phyloP scores from a whole-genome alignment of 352 stramenopile species.

The Aphanomyces stellatus region DNA sequence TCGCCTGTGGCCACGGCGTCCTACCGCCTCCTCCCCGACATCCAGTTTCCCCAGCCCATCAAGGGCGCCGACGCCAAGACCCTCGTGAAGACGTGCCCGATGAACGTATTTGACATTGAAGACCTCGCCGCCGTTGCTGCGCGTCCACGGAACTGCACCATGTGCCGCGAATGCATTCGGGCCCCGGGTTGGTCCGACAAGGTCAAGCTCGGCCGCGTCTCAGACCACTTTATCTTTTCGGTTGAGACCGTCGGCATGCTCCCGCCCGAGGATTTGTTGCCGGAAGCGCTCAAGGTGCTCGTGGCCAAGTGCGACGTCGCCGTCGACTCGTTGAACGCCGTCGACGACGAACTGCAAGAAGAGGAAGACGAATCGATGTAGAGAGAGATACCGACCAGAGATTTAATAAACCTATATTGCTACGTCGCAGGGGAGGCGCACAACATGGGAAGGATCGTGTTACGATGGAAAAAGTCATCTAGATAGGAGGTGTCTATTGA shows the following conservation, averaged over 20 bases:
- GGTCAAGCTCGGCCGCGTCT: slow-evolving; percentile 86
- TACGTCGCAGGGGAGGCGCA: no score
- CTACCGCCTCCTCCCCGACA: slow-evolving; percentile 89
- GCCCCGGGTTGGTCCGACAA: slow-evolving; percentile 76
- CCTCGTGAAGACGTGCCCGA: slow-evolving; percentile 59
- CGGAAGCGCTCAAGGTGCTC: slow-evolving; percentile 71
- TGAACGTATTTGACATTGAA: slow-evolving; percentile 89
- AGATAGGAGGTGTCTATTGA: not conserved
- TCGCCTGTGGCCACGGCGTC: slow-evolving; percentile 93
- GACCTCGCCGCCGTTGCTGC: slow-evolving; percentile 83
- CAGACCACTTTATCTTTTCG: slow-evolving; percentile 96
- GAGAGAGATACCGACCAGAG: no score
- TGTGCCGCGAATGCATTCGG: slow-evolving; percentile 96
- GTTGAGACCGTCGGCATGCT: slow-evolving; percentile 83
- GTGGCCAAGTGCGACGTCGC: slow-evolving; percentile 76
- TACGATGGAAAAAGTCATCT: not conserved
- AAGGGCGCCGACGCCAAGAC: slow-evolving; percentile 50
- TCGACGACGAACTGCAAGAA: slow-evolving; percentile 33
- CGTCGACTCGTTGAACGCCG: slow-evolving; percentile 66
- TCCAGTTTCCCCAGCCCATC: slow-evolving; percentile 58
- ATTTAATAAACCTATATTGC: no score
- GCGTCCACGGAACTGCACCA: slow-evolving; percentile 86
- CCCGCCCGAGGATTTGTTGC: slow-evolving; percentile 69
- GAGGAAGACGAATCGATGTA: slow-evolving; percentile 28
- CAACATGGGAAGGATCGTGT: not conserved